A percentile compares a stretch with the other conserved stretches of the same genome.
Evolutionary conservation across 139 green algal species (phyloP).

Genomic region (Edaphochlamys debaryana): DNA sequence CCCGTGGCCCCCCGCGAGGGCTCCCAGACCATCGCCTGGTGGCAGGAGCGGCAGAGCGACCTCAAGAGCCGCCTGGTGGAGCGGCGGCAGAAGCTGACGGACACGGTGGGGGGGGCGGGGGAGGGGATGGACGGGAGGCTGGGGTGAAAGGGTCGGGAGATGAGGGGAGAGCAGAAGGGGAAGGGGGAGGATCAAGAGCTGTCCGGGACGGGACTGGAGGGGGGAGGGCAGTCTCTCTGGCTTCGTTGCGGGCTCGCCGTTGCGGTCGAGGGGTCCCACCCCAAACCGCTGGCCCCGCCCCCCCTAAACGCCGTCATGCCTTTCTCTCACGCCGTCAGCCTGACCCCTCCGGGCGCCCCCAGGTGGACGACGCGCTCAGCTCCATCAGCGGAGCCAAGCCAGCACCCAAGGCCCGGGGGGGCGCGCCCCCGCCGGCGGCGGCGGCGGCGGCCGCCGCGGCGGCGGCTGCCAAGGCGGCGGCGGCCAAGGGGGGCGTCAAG

Average conservation of each 20-base stretch:
- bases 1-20: constrained; percentile 40
- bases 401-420: not conserved
- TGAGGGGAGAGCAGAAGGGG: no score
- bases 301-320: no score
- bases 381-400: not conserved
- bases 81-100: constrained; percentile 6
- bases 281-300: no score
- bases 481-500: constrained; percentile 2
- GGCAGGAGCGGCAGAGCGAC: constrained; percentile 70
- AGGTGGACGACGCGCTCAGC: constrained; percentile 9
- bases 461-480: not conserved
- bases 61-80: constrained; percentile 4
- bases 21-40: constrained; percentile 83
- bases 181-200: no score
- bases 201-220: no score
- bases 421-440: no score
- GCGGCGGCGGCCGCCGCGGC: not conserved
- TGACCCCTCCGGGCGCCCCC: no score
- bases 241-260: no score
- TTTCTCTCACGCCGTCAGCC: no score
- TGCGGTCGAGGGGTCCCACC: no score
- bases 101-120: not conserved
- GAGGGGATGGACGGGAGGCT: not conserved
- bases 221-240: no score
- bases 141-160: not conserved